phyloP scores from a whole-genome alignment of 2,329 filamentous ascomycete species.

The Diplodia corticola region DNA sequence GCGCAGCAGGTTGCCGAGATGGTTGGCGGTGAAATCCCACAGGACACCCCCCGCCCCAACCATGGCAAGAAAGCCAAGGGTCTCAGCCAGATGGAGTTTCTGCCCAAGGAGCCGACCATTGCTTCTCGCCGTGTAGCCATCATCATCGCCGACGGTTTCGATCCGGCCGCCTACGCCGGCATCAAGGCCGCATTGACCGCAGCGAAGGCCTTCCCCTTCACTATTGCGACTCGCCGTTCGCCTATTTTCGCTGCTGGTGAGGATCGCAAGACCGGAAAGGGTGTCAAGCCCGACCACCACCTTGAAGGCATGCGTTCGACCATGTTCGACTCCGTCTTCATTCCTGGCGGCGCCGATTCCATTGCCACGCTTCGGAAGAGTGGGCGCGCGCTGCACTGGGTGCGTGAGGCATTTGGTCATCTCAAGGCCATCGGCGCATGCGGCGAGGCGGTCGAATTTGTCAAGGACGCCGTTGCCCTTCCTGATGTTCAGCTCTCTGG shows the following conservation, averaged over 20 bases:
- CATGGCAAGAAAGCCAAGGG: slow-evolving; percentile 67
- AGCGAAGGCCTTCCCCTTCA: slow-evolving; percentile 66
- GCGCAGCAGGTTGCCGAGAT: slow-evolving; percentile 68
- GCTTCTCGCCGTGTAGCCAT: slow-evolving; percentile 71
- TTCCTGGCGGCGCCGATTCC: slow-evolving; percentile 69
- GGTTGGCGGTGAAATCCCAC: slow-evolving; percentile 64
- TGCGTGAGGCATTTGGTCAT: slow-evolving; percentile 79
- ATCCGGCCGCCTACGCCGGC: slow-evolving; percentile 63
- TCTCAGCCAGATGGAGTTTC: slow-evolving; percentile 69
- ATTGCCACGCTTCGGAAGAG: slow-evolving; percentile 65
- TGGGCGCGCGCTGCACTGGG: slow-evolving; percentile 73
- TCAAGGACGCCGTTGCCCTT: slow-evolving; percentile 51
- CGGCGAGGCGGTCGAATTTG: slow-evolving; percentile 67
- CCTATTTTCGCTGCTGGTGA: slow-evolving; percentile 64
- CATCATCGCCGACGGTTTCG: slow-evolving; percentile 76
- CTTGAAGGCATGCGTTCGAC: slow-evolving; percentile 77
- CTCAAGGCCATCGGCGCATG: slow-evolving; percentile 77
- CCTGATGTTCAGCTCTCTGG: slow-evolving; percentile 52
- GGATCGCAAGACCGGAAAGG: slow-evolving; percentile 53
- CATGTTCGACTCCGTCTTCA: slow-evolving; percentile 77
- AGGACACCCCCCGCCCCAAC: slow-evolving; percentile 57
- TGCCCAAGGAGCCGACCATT: slow-evolving; percentile 65
- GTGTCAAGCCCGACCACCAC: slow-evolving; percentile 71
- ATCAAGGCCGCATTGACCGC: slow-evolving; percentile 64
- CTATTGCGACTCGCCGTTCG: slow-evolving; percentile 69